Evolutionary conservation across 164 flowering plant species (phyloP), one percentile per base, ranked within the genome.

Genomic region (Umbellularia californica): DNA sequence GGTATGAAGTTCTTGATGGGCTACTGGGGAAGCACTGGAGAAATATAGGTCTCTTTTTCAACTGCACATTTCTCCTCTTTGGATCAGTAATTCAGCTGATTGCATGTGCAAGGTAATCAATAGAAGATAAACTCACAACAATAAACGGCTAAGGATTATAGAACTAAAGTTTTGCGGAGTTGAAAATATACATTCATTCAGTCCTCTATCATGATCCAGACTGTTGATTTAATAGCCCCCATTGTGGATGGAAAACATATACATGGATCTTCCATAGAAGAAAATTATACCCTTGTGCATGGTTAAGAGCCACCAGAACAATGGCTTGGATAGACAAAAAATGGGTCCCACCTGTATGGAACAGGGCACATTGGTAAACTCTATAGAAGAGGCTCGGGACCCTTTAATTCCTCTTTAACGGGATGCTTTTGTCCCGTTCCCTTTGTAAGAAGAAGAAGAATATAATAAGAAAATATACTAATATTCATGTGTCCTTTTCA

Each of bases 1-100:
- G 97, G 97, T 92, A 88, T 82, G 97, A 92, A 77, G 97, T 92
- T 63, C 83, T 92, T 20, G 97, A 92, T 85, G 97, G 97, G 6
- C 73, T 92, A 3, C 72, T 91, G 81, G 97, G 97, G 50, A 86
- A 86, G 12, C 83, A 82, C 76, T 92, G 97, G 97, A 89, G 89
- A 75, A 89, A 87, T 11, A 76, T 77, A 19, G 97, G 95, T 3
- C 82, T 92, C 75, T 84, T 87, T 67, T 92, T 90, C 82, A 90
- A 92, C 82, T 89, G 95, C 83, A 92, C 97, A 62, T 89, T 90
- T 69, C 92, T 92, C 66, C 84, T 92, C 69, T 92, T 88, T 80
- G 97, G 94, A 64, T 87, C 94, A 66, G 95, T 92, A 7, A 92
- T 92, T 67, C 97, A 92, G 81, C 89, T 90, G 27, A 90, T 92